Conservation (phyloP, 352 stramenopile genomes). For the Phytophthora constricta region DNA sequence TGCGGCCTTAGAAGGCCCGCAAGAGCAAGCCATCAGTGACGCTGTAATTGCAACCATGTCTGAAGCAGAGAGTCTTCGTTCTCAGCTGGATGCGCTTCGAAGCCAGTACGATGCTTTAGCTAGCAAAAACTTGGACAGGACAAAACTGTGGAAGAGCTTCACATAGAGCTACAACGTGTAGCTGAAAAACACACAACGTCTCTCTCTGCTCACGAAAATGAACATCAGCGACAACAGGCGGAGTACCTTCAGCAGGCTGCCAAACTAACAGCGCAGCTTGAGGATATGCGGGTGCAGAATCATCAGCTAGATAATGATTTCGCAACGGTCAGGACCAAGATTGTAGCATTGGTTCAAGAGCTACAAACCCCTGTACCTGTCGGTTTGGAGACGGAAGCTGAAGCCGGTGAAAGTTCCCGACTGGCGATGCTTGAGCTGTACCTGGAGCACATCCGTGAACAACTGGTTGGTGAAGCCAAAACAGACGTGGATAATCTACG, state of each 20-base stretch:
- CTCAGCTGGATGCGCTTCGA: constrained; percentile 29
- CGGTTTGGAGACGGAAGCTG: neutral
- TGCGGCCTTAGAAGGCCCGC: constrained; percentile 14
- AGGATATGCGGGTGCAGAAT: constrained; percentile 13
- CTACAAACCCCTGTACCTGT: constrained; percentile 14
- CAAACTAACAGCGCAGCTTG: constrained; percentile 13
- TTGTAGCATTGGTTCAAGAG: constrained; percentile 16
- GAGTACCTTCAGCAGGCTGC: constrained; percentile 1
- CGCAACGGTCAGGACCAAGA: constrained; percentile 21
- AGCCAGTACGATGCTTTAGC: constrained; percentile 16
- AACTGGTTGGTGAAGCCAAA: constrained; percentile 19
- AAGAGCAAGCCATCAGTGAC: constrained; percentile 29
- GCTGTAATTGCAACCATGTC: constrained; percentile 26
- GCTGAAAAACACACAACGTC: constrained; percentile 28
- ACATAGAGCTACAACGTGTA: constrained; percentile 27
- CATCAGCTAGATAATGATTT: constrained; percentile 27
- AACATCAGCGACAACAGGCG: constrained; percentile 22
- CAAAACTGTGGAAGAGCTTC: constrained; percentile 30
- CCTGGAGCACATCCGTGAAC: constrained; percentile 28
- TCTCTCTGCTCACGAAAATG: constrained; percentile 23
- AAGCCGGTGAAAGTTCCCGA: neutral
- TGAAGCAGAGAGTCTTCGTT: constrained; percentile 26
- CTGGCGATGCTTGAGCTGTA: constrained; percentile 23
- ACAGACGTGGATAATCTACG: constrained; percentile 11
- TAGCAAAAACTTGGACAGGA: constrained; percentile 14